These are phyloP conservation scores for Geotrichum klebahnii DNA, from an alignment of 1,139 yeast genomes.

Conservation along the genomic window DNA sequence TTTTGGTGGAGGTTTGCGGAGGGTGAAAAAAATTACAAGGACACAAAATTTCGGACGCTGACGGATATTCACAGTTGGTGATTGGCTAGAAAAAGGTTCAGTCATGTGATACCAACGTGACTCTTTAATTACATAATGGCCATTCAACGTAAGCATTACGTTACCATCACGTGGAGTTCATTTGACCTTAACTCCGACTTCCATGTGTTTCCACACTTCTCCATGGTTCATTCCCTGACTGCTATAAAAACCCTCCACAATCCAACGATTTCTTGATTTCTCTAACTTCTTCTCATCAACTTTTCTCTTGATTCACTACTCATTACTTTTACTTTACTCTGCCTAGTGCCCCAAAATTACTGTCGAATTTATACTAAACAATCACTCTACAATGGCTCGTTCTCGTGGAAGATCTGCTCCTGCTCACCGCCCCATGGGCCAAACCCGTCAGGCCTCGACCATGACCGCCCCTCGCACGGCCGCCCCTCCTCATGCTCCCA, in stretches of 20 bases:
- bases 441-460: conserved; percentile 70
- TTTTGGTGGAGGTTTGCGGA: conserved; percentile 1
- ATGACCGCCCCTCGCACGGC: conserved; percentile 58
- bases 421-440: conserved; percentile 44
- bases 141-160: background rate
- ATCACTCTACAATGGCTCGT: conserved; percentile 48
- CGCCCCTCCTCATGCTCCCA: conserved; percentile 42
- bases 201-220: too few species aligned
- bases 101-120: conserved; percentile 4
- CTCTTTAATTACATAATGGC: background rate
- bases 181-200: too few species aligned
- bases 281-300: too few species aligned
- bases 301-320: background rate
- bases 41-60: too few species aligned
- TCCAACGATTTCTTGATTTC: too few species aligned
- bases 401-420: conserved; percentile 48
- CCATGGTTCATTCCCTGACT: too few species aligned
- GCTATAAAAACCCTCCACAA: too few species aligned
- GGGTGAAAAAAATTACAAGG: conserved; percentile 5
- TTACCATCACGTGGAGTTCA: background rate
- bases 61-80: conserved; percentile 8
- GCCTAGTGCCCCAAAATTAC: conserved; percentile 7
- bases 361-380: conserved; percentile 8
- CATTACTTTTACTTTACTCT: too few species aligned
- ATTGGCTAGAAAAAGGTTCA: conserved; percentile 9